Evolutionary conservation across 2,329 filamentous ascomycete genomes (phyloP), one percentile per base, ranked within the genome.

Genomic region (Paecilomyces dactylethromorphus): DNA sequence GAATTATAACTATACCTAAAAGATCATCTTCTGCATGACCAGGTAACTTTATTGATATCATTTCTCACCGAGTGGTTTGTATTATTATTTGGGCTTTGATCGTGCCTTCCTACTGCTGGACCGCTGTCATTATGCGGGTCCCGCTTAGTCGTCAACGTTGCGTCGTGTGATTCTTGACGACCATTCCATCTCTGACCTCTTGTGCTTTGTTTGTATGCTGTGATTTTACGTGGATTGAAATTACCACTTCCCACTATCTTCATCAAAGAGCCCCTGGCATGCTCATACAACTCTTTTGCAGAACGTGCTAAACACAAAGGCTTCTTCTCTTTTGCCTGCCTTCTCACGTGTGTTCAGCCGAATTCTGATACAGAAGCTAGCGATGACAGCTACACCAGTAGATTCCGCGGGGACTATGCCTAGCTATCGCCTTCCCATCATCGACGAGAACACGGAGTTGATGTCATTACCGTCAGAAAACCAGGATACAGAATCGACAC

Each of bases 1-100:
- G 73, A 75, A 76, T 72, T 74, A 75, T 45, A n/a, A 45, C 39
- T 45, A 45, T 45, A n/a, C 39, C 39, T 18, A 6, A 45, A 45
- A 45, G 39, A 45, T 10, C 15, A 18, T 45, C n/a, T 18, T 15
- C 39, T 45, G 13, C 39, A 21, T 45, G 21, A 45, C 15, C 15
- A 39, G 26, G 26, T 39, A 39, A 39, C 13, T 45, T 45, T 18
- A 15, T 45, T 45, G 1, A 45, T 45, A n/a, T 45, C 10, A 8
- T 6, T 18, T 39, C n/a, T 15, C 10, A 8, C 39, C 21, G n/a
- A 45, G 15, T 45, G 39, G 21, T 45, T 21, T 5, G 39, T 45
- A 8, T 21, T 18, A 7, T 45, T n/a, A 3, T 18, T n/a, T 8
- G 15, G 2, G 6, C 39, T 18, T 45, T 45, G 39, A 45, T 45